Base-by-base conservation (phyloP, 805 yeast species). In the Yarrowia bubula region DNA sequence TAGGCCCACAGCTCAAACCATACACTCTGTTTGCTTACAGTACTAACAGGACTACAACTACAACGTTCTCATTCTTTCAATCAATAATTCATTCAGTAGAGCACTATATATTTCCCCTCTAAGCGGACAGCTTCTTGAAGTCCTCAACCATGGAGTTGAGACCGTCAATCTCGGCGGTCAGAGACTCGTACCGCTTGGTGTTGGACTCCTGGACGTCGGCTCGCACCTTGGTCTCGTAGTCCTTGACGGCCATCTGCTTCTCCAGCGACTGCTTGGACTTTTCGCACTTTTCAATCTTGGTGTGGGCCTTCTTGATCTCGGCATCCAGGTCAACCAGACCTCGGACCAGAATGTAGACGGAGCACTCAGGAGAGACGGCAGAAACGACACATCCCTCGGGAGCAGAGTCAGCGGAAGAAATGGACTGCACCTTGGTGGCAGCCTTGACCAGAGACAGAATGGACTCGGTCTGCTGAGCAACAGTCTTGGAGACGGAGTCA, bases 281-380 rank as follows among this genome's bases (percentile, higher is more conserved):
- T 70, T 79, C 76, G 48, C 87, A 84, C 76, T 87, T 88, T 67
- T 76, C 82, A 72, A 92, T 81, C 80, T 89, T 93, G 83, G 85
- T 85, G 72, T 80, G 76, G 42, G 92, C 95, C 83, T 93, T 95
- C 70, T 80, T 74, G 72, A 95, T 89, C 79, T 95, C 98, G 65
- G 88, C 88, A 72, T 92, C 98, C 70, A 92, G 84, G 76, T 93
- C 98, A 70, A 95, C 86, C 75, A 89, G 92, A 64, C 98, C 99
- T 82, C 91, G 92, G 66, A 93, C 97, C 75, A 95, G 82, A 35
- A 93, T 84, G 72, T 91, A 97, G 18, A 92, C 98, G 67, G 86
- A 87, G 75, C 90, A 86, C 65, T 84, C 88, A 57, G 96, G 88
- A 66, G 85, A 84, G 66, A 93, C 90, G 65, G 96, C 84, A 70